Base-by-base conservation (phyloP, 371 early-diverging fungal genomes). In the Vairimorpha necatrix region DNA sequence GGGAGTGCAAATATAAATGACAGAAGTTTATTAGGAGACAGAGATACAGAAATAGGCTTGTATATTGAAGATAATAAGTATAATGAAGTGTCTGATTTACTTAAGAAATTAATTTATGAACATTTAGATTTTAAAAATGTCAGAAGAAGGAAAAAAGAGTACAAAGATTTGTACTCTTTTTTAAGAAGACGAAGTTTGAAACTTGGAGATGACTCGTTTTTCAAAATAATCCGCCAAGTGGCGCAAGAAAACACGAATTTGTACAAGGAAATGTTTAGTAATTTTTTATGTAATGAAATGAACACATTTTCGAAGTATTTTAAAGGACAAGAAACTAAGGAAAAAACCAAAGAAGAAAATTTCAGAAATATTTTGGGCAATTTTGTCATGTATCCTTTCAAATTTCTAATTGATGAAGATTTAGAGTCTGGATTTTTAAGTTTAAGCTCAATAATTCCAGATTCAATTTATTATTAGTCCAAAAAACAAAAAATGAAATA, bases 1-100 rank as follows among this genome's bases (percentile, higher is more conserved):
- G 94, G 94, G 1, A 62, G 78, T 36, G 91, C 93, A 69, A 93
- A 93, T 84, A 86, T 94, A 78, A 94, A 94, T 83, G 91, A 91
- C 80, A 87, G 94, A 22, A 91, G 91, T 0, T 88, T 89, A 83
- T 80, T 89, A 32, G 94, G 94, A 20, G 88, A 88, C 72, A 88
- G 93, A 63, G 94, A 94, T 78, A 91, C 92, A 1, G 94, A 94
- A 85, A 86, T 93, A 47, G 91, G 91, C 20, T 87, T 90, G 77
- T 66, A 92, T n/a, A 86, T 92, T 34, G 90, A 91, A 82, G 93
- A 92, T 77, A 0, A 2, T 2, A 38, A 53, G 18, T 36, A n/a
- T 0, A 56, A 50, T 20, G 13, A 30, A 1, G 24, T 76, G 18
- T 16, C 39, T 18, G 50, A 71, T 47, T 48, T 76, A 22, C n/a